These are phyloP conservation scores for Zasmidium angulare DNA, from an alignment of 2,329 filamentous ascomycete genomes.

Conservation along the genomic window DNA sequence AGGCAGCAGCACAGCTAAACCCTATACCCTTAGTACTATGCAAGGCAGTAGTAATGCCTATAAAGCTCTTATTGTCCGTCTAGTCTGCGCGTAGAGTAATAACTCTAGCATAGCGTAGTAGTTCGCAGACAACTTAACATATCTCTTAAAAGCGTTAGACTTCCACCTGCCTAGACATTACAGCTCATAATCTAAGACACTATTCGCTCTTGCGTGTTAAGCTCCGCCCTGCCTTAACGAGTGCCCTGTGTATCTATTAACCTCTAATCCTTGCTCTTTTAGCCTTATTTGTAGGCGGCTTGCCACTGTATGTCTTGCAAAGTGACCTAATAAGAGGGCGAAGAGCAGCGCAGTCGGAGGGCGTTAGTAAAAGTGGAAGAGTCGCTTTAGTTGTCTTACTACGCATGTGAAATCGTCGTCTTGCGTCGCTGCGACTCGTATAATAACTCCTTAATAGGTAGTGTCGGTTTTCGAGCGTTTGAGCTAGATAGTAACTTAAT, in stretches of 20 bases:
- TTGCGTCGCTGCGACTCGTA: background rate
- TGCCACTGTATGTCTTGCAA: background rate
- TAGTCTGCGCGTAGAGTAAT: background rate
- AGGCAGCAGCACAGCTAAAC: no score
- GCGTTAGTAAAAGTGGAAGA: background rate
- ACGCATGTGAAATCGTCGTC: background rate
- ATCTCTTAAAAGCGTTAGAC: constrained; percentile 1
- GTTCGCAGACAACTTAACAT: background rate
- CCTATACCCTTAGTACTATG: no score
- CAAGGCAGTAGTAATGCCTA: background rate
- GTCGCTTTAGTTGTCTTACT: background rate
- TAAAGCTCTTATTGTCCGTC: background rate
- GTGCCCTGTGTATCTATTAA: background rate
- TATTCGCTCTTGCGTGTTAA: background rate
- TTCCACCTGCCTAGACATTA: background rate
- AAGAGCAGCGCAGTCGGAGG: background rate
- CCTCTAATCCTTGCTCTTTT: background rate
- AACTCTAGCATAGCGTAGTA: constrained; percentile 3
- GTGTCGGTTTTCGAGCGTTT: constrained; percentile 1
- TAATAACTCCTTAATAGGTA: background rate
- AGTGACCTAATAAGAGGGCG: background rate
- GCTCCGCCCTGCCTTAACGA: background rate
- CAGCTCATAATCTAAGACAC: background rate
- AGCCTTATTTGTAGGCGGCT: background rate
- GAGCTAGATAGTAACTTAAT: background rate